phyloP scores from a whole-genome alignment of 805 yeast genomes.

The Metschnikowia lunata region DNA sequence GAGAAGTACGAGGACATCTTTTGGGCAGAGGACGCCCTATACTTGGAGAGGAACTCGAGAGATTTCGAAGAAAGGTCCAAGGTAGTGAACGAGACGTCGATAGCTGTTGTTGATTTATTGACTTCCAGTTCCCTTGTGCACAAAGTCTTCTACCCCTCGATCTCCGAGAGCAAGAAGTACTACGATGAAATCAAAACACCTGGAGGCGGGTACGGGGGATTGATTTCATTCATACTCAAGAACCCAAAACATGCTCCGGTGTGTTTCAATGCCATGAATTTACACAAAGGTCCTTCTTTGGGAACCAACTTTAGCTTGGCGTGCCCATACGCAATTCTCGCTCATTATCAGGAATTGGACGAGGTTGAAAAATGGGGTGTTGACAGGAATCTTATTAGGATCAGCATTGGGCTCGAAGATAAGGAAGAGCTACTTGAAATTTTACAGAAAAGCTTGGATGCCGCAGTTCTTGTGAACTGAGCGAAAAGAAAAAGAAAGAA shows the following conservation, averaged over 20 bases:
- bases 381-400: conserved; percentile 68
- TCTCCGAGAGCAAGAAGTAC: conserved; percentile 49
- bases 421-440: conserved; percentile 43
- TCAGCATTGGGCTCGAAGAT: conserved; percentile 84
- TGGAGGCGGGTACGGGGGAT: conserved; percentile 85
- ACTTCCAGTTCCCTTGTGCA: conserved; percentile 50
- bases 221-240: conserved; percentile 68
- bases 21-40: conserved; percentile 94
- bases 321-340: conserved; percentile 84
- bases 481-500: too few species aligned
- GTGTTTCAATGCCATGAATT: conserved; percentile 66
- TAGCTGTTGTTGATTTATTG: conserved; percentile 51
- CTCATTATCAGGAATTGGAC: conserved; percentile 78
- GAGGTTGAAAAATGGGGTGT: conserved; percentile 80
- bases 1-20: conserved; percentile 62
- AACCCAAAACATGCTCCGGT: conserved; percentile 58
- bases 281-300: conserved; percentile 86
- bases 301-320: conserved; percentile 88
- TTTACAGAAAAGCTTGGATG: conserved; percentile 15
- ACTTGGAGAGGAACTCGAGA: conserved; percentile 87
- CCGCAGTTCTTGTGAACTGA: conserved; percentile 2
- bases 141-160: conserved; percentile 67
- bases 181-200: conserved; percentile 69
- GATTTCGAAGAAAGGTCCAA: conserved; percentile 69
- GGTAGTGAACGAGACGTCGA: conserved; percentile 54